A percentile compares a stretch with the other conserved stretches of the same genome.
phyloP scores from a whole-genome alignment of 352 stramenopile genomes.

The Phytopythium litorale region DNA sequence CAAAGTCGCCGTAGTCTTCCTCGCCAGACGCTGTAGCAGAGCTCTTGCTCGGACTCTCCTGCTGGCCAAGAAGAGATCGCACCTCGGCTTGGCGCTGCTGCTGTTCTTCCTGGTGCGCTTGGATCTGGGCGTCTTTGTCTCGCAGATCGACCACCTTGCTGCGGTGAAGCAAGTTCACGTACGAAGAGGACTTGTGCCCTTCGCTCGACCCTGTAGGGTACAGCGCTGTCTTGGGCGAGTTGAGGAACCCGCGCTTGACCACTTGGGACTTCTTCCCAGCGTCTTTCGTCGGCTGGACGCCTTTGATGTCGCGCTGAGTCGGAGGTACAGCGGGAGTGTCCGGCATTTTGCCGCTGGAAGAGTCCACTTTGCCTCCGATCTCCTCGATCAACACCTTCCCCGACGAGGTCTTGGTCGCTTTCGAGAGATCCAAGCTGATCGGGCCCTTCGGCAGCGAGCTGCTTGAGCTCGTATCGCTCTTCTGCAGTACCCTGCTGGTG shows the following conservation, averaged over 20 bases:
- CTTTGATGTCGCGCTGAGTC: not conserved
- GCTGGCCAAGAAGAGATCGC: conserved; percentile 18
- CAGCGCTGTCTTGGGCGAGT: conserved; percentile 47
- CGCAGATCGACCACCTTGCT: conserved; percentile 79
- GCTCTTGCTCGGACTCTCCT: conserved; percentile 6
- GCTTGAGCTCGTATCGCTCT: not conserved
- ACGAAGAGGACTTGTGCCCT: conserved; percentile 54
- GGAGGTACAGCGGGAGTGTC: not conserved
- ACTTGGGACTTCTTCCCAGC: conserved; percentile 15
- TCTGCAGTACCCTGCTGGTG: not conserved
- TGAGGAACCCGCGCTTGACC: conserved; percentile 81
- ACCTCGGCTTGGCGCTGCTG: conserved; percentile 19
- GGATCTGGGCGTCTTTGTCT: conserved; percentile 24
- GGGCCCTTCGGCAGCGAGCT: conserved; percentile 6
- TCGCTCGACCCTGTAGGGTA: conserved; percentile 75
- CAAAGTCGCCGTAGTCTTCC: conserved; percentile 54
- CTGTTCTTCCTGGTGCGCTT: conserved; percentile 31
- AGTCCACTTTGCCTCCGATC: conserved; percentile 4
- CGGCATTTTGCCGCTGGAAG: not conserved
- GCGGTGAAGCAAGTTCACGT: conserved; percentile 74
- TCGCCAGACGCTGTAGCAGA: conserved; percentile 14
- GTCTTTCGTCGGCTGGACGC: conserved; percentile 1
- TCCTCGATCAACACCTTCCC: conserved; percentile 48
- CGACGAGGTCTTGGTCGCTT: not conserved
- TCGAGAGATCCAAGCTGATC: conserved; percentile 1